Evolutionary conservation across 805 yeast genomes (phyloP).

Genomic region (Monosporozyma unispora): DNA sequence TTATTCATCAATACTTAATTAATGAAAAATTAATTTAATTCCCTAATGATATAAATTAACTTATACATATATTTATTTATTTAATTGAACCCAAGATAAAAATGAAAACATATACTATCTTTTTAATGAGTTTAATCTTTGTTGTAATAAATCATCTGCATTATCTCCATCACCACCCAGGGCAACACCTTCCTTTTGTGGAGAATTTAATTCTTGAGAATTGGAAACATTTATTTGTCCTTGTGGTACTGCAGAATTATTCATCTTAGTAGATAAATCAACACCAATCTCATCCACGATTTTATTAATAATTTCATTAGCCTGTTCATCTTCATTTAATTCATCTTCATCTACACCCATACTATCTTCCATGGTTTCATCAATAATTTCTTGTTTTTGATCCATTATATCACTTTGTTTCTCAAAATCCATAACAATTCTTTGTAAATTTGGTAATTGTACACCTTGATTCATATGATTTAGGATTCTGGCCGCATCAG

Average conservation of each 20-base stretch:
- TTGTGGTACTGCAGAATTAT: conserved; percentile 38
- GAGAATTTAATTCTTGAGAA: not conserved
- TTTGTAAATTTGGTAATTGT: conserved; percentile 83
- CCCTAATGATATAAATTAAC: not conserved
- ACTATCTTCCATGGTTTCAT: conserved; percentile 93
- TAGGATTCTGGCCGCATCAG: conserved; percentile 79
- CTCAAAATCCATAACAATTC: conserved; percentile 92
- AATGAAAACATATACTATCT: conserved; percentile 25
- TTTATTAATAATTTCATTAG: conserved; percentile 81
- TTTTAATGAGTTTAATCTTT: conserved; percentile 75
- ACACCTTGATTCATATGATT: conserved; percentile 82
- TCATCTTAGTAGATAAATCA: conserved; percentile 49
- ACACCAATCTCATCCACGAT: conserved; percentile 96
- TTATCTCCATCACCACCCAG: conserved; percentile 23
- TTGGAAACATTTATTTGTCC: conserved; percentile 16
- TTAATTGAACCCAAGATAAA: not conserved
- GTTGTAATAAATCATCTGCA: conserved; percentile 81
- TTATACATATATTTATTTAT: not conserved
- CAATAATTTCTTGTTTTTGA: conserved; percentile 98
- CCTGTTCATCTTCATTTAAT: conserved; percentile 78
- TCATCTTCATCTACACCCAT: conserved; percentile 73
- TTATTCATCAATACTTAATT: conserved; percentile 58
- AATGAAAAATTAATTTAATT: conserved; percentile 33
- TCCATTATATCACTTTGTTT: conserved; percentile 94
- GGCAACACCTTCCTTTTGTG: conserved; percentile 32